phyloP scores from a whole-genome alignment of 768 basidiomycete genomes.

The Filobasidium wieringae region DNA sequence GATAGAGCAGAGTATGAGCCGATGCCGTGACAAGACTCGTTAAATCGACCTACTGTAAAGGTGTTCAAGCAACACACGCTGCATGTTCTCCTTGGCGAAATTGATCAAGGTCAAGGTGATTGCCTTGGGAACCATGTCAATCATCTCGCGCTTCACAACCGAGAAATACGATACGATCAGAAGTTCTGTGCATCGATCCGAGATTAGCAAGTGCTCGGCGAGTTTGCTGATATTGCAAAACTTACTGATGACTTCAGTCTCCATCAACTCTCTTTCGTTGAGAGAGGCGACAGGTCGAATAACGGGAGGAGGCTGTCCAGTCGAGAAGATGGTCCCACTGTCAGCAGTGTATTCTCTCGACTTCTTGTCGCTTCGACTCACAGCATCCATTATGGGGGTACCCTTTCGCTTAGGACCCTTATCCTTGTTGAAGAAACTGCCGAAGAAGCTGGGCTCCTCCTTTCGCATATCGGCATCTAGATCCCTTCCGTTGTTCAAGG shows the following conservation, averaged over 20 bases:
- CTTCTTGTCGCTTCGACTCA: conserved; percentile 34
- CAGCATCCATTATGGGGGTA: conserved; percentile 44
- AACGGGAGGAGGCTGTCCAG: conserved; percentile 54
- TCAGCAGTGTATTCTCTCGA: background rate
- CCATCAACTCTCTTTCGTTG: conserved; percentile 91
- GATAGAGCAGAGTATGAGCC: background rate
- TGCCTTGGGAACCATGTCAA: conserved; percentile 98
- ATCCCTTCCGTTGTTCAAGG: conserved; percentile 85
- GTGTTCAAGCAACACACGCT: conserved; percentile 85
- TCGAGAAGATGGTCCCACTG: conserved; percentile 37
- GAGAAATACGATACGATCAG: conserved; percentile 96
- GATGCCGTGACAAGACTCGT: background rate
- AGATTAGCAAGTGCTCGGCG: background rate
- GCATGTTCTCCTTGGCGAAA: conserved; percentile 85
- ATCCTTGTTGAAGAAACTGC: conserved; percentile 73
- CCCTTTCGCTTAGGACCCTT: conserved; percentile 39
- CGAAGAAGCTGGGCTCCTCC: conserved; percentile 85
- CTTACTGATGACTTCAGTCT: conserved; percentile 98
- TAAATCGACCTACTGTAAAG: conserved; percentile 52
- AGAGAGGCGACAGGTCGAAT: conserved; percentile 84
- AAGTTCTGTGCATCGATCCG: conserved; percentile 52
- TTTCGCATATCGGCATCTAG: conserved; percentile 80
- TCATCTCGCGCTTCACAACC: conserved; percentile 99
- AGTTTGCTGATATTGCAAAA: conserved; percentile 15
- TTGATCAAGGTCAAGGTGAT: conserved; percentile 83